A percentile compares a stretch with the other conserved stretches of the same genome.
These are phyloP conservation scores for Papiliotrema fonsecae DNA, from an alignment of 1,284 basidiomycete genomes.

Conservation along the genomic window DNA sequence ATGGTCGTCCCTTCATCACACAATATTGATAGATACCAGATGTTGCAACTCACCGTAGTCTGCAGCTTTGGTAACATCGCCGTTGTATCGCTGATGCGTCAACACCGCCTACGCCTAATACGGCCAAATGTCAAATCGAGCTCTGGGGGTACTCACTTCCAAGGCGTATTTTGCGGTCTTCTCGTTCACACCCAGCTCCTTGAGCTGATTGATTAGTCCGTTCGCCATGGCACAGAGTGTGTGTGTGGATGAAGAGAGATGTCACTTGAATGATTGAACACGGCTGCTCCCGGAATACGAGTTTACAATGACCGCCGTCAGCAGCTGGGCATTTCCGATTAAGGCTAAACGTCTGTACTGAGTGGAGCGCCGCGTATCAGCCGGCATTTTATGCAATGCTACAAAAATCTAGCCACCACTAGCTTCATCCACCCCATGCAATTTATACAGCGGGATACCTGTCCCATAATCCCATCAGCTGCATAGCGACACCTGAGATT, in stretches of 20 bases:
- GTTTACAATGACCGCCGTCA: no score
- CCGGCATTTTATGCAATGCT: no score
- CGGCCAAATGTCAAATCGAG: no score
- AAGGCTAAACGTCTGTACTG: no score
- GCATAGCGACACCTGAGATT: slow-evolving; percentile 57
- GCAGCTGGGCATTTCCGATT: no score
- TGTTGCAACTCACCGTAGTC: slow-evolving; percentile 38
- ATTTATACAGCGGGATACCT: background rate
- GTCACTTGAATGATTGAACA: no score
- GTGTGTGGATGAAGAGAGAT: no score
- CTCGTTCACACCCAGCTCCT: slow-evolving; percentile 38
- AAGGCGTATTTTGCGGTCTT: slow-evolving; percentile 41
- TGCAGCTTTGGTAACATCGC: slow-evolving; percentile 37
- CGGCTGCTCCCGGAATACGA: no score
- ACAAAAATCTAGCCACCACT: no score
- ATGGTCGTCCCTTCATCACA: no score
- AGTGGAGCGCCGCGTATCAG: no score
- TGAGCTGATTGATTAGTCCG: slow-evolving; percentile 35
- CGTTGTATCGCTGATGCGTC: slow-evolving; percentile 29
- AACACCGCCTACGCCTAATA: background rate
- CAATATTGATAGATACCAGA: no score
- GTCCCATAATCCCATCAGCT: slow-evolving; percentile 70
- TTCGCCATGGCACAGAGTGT: background rate
- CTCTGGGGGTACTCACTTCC: slow-evolving; percentile 19
- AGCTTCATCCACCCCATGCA: background rate